Evolutionary conservation across 495 filamentous ascomycete genomes (phyloP).

Genomic region (Penicillium canescens): DNA sequence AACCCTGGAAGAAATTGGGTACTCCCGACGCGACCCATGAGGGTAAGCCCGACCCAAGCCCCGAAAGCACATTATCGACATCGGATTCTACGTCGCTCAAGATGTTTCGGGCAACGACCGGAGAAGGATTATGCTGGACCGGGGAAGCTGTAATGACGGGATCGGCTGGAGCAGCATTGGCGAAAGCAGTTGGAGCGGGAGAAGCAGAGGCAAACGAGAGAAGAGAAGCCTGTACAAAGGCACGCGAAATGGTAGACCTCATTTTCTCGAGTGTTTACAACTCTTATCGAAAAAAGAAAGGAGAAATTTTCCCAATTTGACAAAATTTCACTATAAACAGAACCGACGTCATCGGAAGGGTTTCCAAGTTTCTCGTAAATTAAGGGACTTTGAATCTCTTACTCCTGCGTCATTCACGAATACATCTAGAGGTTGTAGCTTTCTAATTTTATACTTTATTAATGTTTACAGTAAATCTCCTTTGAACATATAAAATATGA

Average conservation of each 20-base stretch:
- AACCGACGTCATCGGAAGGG: too few species aligned
- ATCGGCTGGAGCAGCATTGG: constrained; percentile 7
- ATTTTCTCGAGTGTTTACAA: neutral
- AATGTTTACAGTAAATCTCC: too few species aligned
- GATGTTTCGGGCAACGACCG: constrained; percentile 33
- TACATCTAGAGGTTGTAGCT: too few species aligned
- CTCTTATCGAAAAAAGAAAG: too few species aligned
- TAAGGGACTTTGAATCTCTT: too few species aligned
- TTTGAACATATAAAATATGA: too few species aligned
- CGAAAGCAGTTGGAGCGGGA: constrained; percentile 21
- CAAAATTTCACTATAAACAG: too few species aligned
- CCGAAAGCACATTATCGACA: constrained; percentile 38
- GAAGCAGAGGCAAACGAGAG: constrained; percentile 14
- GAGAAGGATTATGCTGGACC: constrained; percentile 17
- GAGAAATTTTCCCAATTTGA: too few species aligned
- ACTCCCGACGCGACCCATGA: constrained; percentile 63
- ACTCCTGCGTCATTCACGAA: too few species aligned
- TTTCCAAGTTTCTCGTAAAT: too few species aligned
- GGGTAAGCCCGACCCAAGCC: constrained; percentile 53
- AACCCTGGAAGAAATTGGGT: constrained; percentile 65
- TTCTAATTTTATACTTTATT: too few species aligned
- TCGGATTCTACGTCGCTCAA: constrained; percentile 47
- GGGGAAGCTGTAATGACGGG: constrained; percentile 25
- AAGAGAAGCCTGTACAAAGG: constrained; percentile 10
- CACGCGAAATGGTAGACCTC: constrained; percentile 1